phyloP scores from a whole-genome alignment of 192 early-diverging fungal genomes.

The Coemansia sp. region DNA sequence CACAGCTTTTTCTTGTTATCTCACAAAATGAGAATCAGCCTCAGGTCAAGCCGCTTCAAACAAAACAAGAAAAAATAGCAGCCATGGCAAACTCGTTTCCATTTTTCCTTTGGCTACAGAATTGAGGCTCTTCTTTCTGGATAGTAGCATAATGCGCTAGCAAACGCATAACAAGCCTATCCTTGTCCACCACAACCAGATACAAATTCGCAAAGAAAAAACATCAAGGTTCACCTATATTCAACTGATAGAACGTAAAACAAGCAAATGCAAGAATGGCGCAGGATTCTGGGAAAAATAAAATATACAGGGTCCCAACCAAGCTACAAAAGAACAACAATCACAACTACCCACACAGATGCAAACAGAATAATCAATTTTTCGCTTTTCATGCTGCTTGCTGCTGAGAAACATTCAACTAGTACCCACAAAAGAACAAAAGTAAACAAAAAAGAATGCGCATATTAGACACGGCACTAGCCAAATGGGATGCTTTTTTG shows the following conservation, averaged over 20 bases:
- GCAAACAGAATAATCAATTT: not conserved
- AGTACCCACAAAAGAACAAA: not conserved
- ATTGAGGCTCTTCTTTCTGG: too few relatives aligned
- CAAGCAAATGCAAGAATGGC: not conserved
- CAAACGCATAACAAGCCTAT: too few relatives aligned
- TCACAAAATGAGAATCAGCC: too few relatives aligned
- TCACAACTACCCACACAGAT: not conserved
- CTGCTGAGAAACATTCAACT: not conserved
- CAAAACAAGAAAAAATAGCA: too few relatives aligned
- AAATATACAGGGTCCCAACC: constrained; percentile 3
- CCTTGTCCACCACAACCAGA: too few relatives aligned
- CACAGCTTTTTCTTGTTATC: too few relatives aligned
- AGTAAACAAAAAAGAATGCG: not conserved
- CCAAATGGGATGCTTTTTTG: not conserved
- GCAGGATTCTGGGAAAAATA: constrained; percentile 4
- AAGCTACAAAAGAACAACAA: not conserved
- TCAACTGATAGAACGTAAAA: not conserved
- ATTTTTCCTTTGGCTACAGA: too few relatives aligned
- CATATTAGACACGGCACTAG: not conserved
- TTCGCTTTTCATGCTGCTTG: not conserved
- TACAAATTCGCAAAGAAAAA: too few relatives aligned
- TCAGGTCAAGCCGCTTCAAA: too few relatives aligned
- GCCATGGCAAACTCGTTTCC: too few relatives aligned
- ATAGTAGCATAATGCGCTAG: too few relatives aligned
- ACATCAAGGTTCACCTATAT: not conserved